phyloP scores from a whole-genome alignment of 208 protist genomes.

The Tetramitus jugosus region DNA sequence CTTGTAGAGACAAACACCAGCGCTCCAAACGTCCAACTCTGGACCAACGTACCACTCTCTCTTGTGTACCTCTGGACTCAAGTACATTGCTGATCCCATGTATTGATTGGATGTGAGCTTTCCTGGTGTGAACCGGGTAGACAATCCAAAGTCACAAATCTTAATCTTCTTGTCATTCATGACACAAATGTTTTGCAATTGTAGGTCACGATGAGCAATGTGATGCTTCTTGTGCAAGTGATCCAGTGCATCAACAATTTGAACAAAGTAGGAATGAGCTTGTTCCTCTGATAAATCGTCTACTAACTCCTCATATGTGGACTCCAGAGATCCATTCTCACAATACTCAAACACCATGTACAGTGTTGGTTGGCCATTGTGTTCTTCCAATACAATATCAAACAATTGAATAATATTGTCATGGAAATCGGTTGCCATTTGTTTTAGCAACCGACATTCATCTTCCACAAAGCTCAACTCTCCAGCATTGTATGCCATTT shows the following conservation, averaged over 20 bases:
- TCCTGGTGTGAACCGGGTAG: background rate
- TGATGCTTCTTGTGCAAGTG: background rate
- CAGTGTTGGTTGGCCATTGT: no score
- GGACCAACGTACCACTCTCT: background rate
- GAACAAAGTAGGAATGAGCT: background rate
- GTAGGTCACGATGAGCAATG: constrained; percentile 3
- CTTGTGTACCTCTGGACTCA: background rate
- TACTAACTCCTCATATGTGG: background rate
- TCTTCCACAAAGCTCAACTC: background rate
- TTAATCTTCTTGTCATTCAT: background rate
- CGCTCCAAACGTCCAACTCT: constrained; percentile 2
- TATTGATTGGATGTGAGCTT: background rate
- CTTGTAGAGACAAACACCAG: background rate
- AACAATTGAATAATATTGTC: background rate
- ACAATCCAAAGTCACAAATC: constrained; percentile 12
- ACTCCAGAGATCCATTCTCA: background rate
- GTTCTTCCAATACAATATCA: background rate
- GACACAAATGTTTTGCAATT: background rate
- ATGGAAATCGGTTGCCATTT: background rate
- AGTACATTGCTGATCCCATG: background rate
- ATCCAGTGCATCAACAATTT: background rate
- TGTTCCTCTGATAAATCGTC: background rate
- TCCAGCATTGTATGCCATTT: background rate
- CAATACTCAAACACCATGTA: constrained; percentile 6
- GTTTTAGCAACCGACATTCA: background rate